Evolutionary conservation across 106 monocot genomes (phyloP).

Genomic region (Dioscorea dumetorum): DNA sequence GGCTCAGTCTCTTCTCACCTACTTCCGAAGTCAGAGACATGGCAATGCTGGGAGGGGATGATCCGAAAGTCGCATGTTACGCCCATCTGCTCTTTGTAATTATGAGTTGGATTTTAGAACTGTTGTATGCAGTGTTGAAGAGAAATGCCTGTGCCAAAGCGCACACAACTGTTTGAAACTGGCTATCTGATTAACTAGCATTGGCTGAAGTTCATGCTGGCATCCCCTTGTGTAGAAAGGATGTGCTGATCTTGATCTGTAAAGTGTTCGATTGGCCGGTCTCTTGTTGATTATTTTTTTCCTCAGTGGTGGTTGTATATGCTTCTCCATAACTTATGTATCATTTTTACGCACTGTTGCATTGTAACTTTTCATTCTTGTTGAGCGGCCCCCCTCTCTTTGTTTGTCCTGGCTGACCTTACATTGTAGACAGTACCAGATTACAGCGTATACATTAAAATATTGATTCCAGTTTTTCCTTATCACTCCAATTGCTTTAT

Average conservation of each 20-base stretch:
- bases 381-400: too few species aligned
- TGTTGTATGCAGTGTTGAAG: not conserved
- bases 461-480: too few species aligned
- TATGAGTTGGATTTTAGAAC: constrained; percentile 12
- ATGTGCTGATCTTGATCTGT: constrained; percentile 15
- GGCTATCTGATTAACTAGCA: not conserved
- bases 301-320: constrained; percentile 6
- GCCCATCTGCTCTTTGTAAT: constrained; percentile 12
- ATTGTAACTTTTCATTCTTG: too few species aligned
- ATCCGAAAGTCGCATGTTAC: constrained; percentile 1
- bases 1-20: constrained; percentile 79
- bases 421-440: too few species aligned
- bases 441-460: too few species aligned
- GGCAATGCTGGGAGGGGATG: constrained; percentile 50
- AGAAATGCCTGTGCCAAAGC: not conserved
- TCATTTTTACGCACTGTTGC: not conserved
- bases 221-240: constrained; percentile 12
- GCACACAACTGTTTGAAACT: constrained; percentile 4
- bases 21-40: constrained; percentile 77
- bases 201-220: not conserved
- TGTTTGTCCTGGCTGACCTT: too few species aligned
- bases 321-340: constrained; percentile 2
- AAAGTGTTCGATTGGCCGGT: constrained; percentile 3
- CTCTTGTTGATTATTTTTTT: constrained; percentile 3
- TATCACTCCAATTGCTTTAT: too few species aligned